Evolutionary conservation across 2,329 filamentous ascomycete genomes (phyloP).

Genomic region (Claviceps humidiphila): DNA sequence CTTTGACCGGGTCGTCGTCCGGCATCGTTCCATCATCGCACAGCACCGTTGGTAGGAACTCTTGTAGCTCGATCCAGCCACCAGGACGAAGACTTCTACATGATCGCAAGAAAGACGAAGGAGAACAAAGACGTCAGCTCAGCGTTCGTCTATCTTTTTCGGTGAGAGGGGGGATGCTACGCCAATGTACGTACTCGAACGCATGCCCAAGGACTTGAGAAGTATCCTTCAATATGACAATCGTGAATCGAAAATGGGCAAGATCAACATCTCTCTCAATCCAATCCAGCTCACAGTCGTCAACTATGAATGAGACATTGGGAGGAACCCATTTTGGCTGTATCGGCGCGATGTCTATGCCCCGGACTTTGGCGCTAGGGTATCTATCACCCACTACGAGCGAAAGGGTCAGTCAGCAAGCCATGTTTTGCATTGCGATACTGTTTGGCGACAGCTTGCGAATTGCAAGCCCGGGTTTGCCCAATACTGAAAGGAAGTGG

Average conservation of each 20-base stretch:
- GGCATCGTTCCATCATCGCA: slow-evolving; percentile 22
- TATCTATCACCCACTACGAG: slow-evolving; percentile 13
- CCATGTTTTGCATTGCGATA: neutral
- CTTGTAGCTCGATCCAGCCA: slow-evolving; percentile 30
- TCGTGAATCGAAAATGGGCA: slow-evolving; percentile 17
- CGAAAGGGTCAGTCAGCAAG: neutral
- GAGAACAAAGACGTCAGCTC: neutral
- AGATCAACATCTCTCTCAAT: slow-evolving; percentile 14
- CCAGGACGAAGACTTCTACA: slow-evolving; percentile 22
- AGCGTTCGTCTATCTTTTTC: neutral
- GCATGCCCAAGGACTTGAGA: slow-evolving; percentile 8
- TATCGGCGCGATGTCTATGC: slow-evolving; percentile 26
- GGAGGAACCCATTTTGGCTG: slow-evolving; percentile 27
- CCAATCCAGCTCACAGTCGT: slow-evolving; percentile 22
- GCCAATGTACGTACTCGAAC: slow-evolving; percentile 9
- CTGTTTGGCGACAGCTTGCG: too few relatives aligned
- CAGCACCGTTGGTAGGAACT: slow-evolving; percentile 19
- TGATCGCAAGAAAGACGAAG: neutral
- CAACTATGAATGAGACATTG: slow-evolving; percentile 26
- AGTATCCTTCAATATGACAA: slow-evolving; percentile 9
- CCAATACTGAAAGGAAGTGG: neutral
- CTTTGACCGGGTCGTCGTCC: slow-evolving; percentile 7
- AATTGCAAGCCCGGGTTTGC: too few relatives aligned
- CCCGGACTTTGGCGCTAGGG: slow-evolving; percentile 23
- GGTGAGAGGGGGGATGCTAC: neutral